phyloP scores from a whole-genome alignment of 768 basidiomycete species.

The Amanita rubescens region DNA sequence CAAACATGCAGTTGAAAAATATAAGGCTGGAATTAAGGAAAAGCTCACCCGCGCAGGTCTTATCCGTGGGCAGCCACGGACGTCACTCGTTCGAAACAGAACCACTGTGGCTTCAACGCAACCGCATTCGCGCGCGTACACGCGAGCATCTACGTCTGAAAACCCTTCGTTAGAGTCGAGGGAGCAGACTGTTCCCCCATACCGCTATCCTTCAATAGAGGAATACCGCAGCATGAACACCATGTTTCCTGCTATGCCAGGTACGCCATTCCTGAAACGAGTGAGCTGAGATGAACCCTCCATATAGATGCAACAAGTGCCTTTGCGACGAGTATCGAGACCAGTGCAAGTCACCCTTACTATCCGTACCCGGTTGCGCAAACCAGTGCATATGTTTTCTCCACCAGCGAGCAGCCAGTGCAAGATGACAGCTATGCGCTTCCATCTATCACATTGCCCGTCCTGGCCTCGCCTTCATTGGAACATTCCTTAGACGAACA shows the following conservation, averaged over 20 bases:
- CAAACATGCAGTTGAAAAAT: conserved; percentile 72
- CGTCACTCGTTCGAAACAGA: conserved; percentile 20
- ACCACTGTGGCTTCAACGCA: neutral
- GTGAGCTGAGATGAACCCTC: neutral
- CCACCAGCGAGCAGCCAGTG: neutral
- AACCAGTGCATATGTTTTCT: conserved; percentile 13
- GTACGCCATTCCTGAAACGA: conserved; percentile 21
- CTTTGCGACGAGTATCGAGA: conserved; percentile 23
- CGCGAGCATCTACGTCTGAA: conserved; percentile 24
- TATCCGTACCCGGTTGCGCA: conserved; percentile 27
- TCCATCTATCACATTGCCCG: conserved; percentile 13
- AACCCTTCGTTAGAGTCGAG: conserved; percentile 13
- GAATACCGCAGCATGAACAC: conserved; percentile 9
- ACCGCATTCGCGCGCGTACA: conserved; percentile 9
- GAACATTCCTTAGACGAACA: conserved; percentile 42
- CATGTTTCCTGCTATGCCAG: conserved; percentile 35
- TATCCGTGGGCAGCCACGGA: conserved; percentile 75
- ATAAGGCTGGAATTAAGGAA: conserved; percentile 80
- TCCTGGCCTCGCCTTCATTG: neutral
- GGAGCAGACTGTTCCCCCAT: conserved; percentile 13
- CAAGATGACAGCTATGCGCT: conserved; percentile 28
- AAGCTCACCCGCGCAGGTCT: conserved; percentile 71
- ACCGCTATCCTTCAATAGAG: neutral
- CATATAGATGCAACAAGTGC: neutral
- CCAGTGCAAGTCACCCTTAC: conserved; percentile 20